Evolutionary conservation across 805 yeast genomes (phyloP), one percentile per base, ranked within the genome.

Genomic region (Wickerhamomyces sydowiorum): DNA sequence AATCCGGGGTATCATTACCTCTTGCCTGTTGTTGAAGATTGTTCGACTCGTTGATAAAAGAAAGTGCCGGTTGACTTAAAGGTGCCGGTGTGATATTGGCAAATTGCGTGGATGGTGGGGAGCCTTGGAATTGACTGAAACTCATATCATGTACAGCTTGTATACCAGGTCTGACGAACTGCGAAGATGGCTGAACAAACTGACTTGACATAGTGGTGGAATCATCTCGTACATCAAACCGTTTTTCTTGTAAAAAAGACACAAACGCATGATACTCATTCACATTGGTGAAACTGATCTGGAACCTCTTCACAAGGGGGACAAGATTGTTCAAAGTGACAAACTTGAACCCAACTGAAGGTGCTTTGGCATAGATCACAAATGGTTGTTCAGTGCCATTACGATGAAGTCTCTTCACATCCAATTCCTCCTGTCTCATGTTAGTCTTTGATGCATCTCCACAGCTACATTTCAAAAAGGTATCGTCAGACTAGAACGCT

Each of bases 261-360:
- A 43, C 12, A 15, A 50, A 21, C 2, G 15, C 17, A 4, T 35
- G 33, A 21, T 24, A 48, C 15, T 42, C 45, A 3, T 19, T 27
- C 4, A 17, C 31, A 3, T 34, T 22, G 7, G 32, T 15, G 7
- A 50, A 39, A 14, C 47, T 41, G 17, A 50, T 18, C 28, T 50
- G 53, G 18, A 50, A 48, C n/a, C 51, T 36, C 18, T 41, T 41
- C 2, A 3, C 24, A 12, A 8, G 21, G 9, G 5, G 3, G 3
- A 14, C 23, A 14, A 12, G 23, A 2, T 29, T 13, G 3, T 21
- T n/a, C 3, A 13, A n/a, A n/a, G n/a, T n/a, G n/a, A n/a, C 6
- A 30, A 40, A 41, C 29, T 46, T 54, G 43, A 56, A 49, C 2
- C 59, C 57, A 12, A 55, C 43, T 1, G 60, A 49, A 0, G 60